Percentiles rank a stretch among this genome's conserved stretches.
These are phyloP conservation scores for Rhizopus stolonifer DNA, from an alignment of 371 early-diverging fungal species.

Conservation along the genomic window DNA sequence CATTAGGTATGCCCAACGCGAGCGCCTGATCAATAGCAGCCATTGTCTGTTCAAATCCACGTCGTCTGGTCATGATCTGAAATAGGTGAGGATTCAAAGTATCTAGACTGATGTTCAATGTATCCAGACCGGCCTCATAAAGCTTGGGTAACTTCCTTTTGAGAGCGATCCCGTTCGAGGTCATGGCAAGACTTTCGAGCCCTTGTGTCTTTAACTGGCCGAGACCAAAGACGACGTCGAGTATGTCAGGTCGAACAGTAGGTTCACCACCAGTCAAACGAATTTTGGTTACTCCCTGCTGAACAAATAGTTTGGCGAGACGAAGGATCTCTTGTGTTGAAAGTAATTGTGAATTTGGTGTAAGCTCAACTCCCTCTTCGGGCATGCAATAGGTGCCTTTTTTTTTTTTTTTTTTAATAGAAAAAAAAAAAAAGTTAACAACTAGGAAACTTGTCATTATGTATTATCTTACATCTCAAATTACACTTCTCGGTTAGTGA, in stretches of 20 bases:
- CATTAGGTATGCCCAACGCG: slow-evolving; percentile 59
- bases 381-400: slow-evolving; percentile 96
- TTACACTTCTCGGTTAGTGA: slow-evolving; percentile 94
- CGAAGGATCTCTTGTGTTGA: slow-evolving; percentile 79
- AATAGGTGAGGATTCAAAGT: slow-evolving; percentile 86
- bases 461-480: slow-evolving; percentile 71
- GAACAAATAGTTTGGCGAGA: slow-evolving; percentile 81
- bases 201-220: slow-evolving; percentile 72
- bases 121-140: slow-evolving; percentile 75
- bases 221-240: slow-evolving; percentile 76
- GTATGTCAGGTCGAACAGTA: slow-evolving; percentile 88
- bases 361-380: slow-evolving; percentile 82
- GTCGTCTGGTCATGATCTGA: slow-evolving; percentile 85
- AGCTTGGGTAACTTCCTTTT: slow-evolving; percentile 77
- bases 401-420: too few species aligned
- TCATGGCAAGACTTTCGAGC: slow-evolving; percentile 82
- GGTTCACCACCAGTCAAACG: slow-evolving; percentile 96
- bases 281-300: slow-evolving; percentile 89
- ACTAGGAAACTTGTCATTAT: background rate
- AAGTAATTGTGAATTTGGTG: slow-evolving; percentile 69
- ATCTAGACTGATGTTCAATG: slow-evolving; percentile 89
- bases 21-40: slow-evolving; percentile 73
- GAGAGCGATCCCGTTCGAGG: slow-evolving; percentile 90
- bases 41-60: slow-evolving; percentile 76
- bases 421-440: background rate